Evolutionary conservation across 345 rosid genomes (phyloP), one percentile per base, ranked within the genome.

Genomic region (Abelmoschus esculentus): DNA sequence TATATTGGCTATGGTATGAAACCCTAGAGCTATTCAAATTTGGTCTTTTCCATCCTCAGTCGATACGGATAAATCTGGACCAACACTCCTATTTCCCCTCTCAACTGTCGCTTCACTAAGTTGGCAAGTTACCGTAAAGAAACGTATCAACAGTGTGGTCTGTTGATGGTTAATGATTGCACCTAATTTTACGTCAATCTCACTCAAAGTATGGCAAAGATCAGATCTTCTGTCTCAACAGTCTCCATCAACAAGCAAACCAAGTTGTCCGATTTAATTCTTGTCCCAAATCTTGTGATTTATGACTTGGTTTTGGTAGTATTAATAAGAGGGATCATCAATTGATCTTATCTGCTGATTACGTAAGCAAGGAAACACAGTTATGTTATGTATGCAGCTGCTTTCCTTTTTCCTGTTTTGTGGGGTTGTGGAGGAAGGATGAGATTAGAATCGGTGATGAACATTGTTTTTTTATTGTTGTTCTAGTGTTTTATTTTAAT

Each of bases 21-120:
- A 72, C 79, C 79, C 73, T 71, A 71, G 69, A 7, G 22, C 19
- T 18, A 58, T 40, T 40, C 44, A 40, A 40, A 40, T 7, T 7
- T 2, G 3, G 40, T 36, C 8, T 36, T 36, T 9, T 2, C 44
- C 26, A 22, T 49, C 19, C 31, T 46, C 5, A 36, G 54, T 46
- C 7, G 9, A 18, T 46, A 10, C 10, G n/a, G 57, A 7, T 19
- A 10, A 57, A 7, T 46, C 17, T 49, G 72, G 69, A 66, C 79
- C 72, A 13, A 67, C 26, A 50, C 56, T 50, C 70, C 9, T 42
- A 40, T 32, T 31, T n/a, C 59, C 9, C 2, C 4, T 50, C 22
- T 67, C 46, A 17, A 2, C 9, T 50, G 40, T 67, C 46, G 18
- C 7, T 66, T 67, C 52, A 40, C 19, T 19, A 18, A 38, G 26